A percentile compares a stretch with the other conserved stretches of the same genome.
Evolutionary conservation across 495 filamentous ascomycete genomes (phyloP).

Genomic region (Penicillium tannophilum): DNA sequence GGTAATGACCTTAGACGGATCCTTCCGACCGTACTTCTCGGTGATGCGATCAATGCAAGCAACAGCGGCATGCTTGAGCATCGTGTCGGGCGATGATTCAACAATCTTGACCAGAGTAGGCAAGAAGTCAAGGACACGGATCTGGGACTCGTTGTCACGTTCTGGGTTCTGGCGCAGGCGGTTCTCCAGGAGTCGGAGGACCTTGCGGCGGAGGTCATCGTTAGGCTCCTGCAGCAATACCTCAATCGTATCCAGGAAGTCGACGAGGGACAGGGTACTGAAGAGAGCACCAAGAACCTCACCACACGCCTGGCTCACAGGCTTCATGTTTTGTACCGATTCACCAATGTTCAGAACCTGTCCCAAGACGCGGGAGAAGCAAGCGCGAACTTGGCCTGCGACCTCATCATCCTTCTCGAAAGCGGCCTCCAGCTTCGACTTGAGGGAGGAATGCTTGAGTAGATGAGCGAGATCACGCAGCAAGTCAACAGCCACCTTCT

Average conservation of each 20-base stretch:
- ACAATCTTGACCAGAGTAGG: slow-evolving; percentile 75
- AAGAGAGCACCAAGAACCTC: slow-evolving; percentile 74
- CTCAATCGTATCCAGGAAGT: slow-evolving; percentile 84
- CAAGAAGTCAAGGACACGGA: slow-evolving; percentile 73
- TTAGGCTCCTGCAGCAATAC: slow-evolving; percentile 72
- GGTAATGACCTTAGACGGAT: slow-evolving; percentile 61
- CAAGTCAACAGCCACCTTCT: slow-evolving; percentile 62
- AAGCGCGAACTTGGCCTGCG: slow-evolving; percentile 59
- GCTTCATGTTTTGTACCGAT: slow-evolving; percentile 59
- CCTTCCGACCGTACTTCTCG: slow-evolving; percentile 89
- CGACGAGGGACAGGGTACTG: slow-evolving; percentile 74
- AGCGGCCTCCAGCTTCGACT: slow-evolving; percentile 41
- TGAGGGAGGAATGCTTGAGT: slow-evolving; percentile 48
- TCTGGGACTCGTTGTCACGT: slow-evolving; percentile 64
- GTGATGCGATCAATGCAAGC: slow-evolving; percentile 87
- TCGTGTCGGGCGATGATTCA: slow-evolving; percentile 64
- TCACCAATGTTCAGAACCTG: slow-evolving; percentile 64
- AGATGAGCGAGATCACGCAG: slow-evolving; percentile 51
- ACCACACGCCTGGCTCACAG: slow-evolving; percentile 62
- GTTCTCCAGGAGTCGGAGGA: slow-evolving; percentile 74
- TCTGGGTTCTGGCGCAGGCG: slow-evolving; percentile 70
- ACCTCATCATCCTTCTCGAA: slow-evolving; percentile 46
- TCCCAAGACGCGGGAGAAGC: slow-evolving; percentile 73
- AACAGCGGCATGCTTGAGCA: slow-evolving; percentile 78
- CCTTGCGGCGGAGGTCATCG: slow-evolving; percentile 71